Evolutionary conservation across 2,329 filamentous ascomycete species (phyloP).

Genomic region (Colletotrichum sp.): DNA sequence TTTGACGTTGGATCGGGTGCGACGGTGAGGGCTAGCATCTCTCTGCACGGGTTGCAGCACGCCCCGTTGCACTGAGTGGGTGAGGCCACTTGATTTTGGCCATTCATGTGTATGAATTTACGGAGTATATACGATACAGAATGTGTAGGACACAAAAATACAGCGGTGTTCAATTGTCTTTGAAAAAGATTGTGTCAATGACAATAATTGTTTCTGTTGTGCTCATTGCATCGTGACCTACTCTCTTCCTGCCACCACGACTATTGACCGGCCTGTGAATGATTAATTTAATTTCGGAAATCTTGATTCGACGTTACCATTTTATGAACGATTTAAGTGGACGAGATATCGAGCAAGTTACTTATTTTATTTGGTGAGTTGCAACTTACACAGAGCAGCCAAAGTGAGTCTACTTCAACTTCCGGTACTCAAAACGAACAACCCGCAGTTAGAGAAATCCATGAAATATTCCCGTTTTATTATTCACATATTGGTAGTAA

Average conservation of each 20-base stretch:
- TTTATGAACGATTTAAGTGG: not conserved
- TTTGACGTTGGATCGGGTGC: conserved; percentile 40
- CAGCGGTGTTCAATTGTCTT: not conserved
- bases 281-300: not conserved
- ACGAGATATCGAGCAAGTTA: not conserved
- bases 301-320: not conserved
- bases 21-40: conserved; percentile 39
- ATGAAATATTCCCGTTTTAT: not conserved
- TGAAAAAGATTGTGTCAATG: not conserved
- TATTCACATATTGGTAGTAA: not conserved
- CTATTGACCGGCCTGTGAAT: not conserved
- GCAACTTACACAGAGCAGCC: not conserved
- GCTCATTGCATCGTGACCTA: not conserved
- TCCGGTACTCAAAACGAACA: no score
- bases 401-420: no score
- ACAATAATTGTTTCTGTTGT: not conserved
- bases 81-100: not conserved
- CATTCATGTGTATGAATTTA: not conserved
- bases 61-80: conserved; percentile 8
- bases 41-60: conserved; percentile 30
- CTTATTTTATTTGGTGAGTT: not conserved
- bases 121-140: not conserved
- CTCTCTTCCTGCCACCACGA: not conserved
- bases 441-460: not conserved
- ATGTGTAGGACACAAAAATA: not conserved